Conservation (phyloP, 257 asterid species). For the Plantago major region DNA sequence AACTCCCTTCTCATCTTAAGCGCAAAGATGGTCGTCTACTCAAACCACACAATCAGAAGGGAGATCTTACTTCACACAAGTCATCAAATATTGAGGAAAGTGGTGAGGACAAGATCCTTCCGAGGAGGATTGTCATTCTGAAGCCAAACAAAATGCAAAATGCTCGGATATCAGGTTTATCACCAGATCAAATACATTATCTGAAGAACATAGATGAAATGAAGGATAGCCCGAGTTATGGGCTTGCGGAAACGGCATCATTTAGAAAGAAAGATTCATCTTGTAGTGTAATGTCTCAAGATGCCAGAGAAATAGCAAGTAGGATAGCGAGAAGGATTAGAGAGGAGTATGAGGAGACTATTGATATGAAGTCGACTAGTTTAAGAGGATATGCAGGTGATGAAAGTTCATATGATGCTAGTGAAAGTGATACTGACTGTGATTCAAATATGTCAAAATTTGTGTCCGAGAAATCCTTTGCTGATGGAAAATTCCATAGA, state of each 20-base stretch:
- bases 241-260: slow-evolving; percentile 28
- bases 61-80: slow-evolving; percentile 34
- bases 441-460: slow-evolving; percentile 39
- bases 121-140: slow-evolving; percentile 78
- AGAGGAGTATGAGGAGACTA: slow-evolving; percentile 36
- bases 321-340: slow-evolving; percentile 59
- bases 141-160: slow-evolving; percentile 62
- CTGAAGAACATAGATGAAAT: slow-evolving; percentile 31
- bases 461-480: slow-evolving; percentile 43
- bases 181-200: slow-evolving; percentile 32
- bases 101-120: slow-evolving; percentile 33
- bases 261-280: slow-evolving; percentile 36
- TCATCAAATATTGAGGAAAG: slow-evolving; percentile 36
- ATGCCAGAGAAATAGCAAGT: slow-evolving; percentile 64
- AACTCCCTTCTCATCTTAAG: slow-evolving; percentile 34
- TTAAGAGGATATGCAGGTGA: slow-evolving; percentile 82
- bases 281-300: slow-evolving; percentile 32
- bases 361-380: slow-evolving; percentile 32
- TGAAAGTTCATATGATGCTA: slow-evolving; percentile 71
- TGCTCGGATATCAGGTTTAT: slow-evolving; percentile 34
- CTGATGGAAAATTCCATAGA: slow-evolving; percentile 30
- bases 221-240: slow-evolving; percentile 28
- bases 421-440: slow-evolving; percentile 70
- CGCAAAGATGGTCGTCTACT: slow-evolving; percentile 75
- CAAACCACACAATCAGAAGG: slow-evolving; percentile 38